phyloP scores from a whole-genome alignment of 2,329 filamentous ascomycete genomes.

The Diaporthe citri region DNA sequence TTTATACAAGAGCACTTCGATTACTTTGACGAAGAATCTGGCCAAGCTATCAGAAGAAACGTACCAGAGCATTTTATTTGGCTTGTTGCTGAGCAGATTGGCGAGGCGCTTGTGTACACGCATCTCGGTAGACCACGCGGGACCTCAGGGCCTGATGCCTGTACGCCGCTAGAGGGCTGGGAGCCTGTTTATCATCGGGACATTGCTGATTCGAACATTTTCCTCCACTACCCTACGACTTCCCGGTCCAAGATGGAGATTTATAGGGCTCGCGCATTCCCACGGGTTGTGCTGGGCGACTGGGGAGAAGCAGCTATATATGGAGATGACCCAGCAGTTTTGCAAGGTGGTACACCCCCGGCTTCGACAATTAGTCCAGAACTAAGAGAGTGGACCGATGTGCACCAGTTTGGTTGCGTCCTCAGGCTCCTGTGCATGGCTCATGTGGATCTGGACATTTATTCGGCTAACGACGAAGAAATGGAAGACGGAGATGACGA shows the following conservation, averaged over 20 bases:
- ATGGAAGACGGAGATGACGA: not conserved
- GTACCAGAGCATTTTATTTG: slow-evolving; percentile 18
- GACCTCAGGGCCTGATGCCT: not conserved
- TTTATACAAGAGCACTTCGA: not conserved
- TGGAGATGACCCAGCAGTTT: not conserved
- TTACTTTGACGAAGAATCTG: not conserved
- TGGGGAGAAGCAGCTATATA: slow-evolving; percentile 14
- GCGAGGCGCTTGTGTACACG: slow-evolving; percentile 8
- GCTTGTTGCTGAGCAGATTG: not conserved
- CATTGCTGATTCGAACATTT: slow-evolving; percentile 4
- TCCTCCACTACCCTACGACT: slow-evolving; percentile 1
- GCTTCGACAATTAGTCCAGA: slow-evolving; percentile 19
- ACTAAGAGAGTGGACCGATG: slow-evolving; percentile 4
- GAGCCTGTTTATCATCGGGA: slow-evolving; percentile 7
- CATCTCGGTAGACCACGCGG: slow-evolving; percentile 6
- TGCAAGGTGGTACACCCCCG: not conserved
- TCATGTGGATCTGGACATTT: not conserved
- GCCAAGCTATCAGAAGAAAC: not conserved
- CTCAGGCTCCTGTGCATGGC: slow-evolving; percentile 10
- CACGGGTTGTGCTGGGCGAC: slow-evolving; percentile 11
- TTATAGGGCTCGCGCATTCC: not conserved
- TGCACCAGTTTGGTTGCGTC: slow-evolving; percentile 7
- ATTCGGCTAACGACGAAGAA: not conserved
- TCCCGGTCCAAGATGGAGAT: not conserved
- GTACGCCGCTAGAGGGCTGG: not conserved